Evolutionary conservation across 148 eudicot species (phyloP).

Genomic region (Fagopyrum esculentum): DNA sequence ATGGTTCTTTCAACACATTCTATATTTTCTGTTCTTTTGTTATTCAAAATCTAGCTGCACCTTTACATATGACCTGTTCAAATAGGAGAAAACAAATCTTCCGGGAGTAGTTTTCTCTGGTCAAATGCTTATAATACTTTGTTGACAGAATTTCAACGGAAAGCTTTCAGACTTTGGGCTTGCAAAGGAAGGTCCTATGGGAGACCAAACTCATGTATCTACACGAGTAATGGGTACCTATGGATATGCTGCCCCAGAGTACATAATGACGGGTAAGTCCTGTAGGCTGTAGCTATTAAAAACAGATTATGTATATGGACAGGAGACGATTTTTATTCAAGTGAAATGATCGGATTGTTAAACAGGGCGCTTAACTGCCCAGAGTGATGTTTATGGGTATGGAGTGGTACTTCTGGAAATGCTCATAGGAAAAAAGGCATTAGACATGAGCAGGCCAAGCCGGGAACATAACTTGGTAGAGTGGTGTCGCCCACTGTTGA

Average conservation of each 20-base stretch:
- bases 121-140: not conserved
- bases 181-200: slow-evolving; percentile 83
- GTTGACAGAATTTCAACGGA: slow-evolving; percentile 64
- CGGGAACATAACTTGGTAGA: slow-evolving; percentile 80
- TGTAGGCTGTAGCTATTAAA: not conserved
- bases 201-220: slow-evolving; percentile 81
- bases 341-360: not conserved
- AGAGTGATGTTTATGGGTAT: slow-evolving; percentile 79
- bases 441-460: slow-evolving; percentile 76
- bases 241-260: slow-evolving; percentile 91
- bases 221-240: slow-evolving; percentile 96
- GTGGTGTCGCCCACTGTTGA: slow-evolving; percentile 77
- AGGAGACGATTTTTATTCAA: too few species aligned
- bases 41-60: not conserved
- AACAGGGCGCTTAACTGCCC: slow-evolving; percentile 78
- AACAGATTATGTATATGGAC: not conserved
- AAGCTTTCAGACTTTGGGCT: slow-evolving; percentile 92
- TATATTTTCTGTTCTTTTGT: not conserved
- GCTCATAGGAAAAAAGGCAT: slow-evolving; percentile 72
- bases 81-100: not conserved
- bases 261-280: slow-evolving; percentile 68
- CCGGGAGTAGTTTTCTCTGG: not conserved
- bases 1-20: not conserved
- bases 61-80: not conserved
- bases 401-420: slow-evolving; percentile 87